A percentile compares a stretch with the other conserved stretches of the same genome.
Evolutionary conservation across 2,329 filamentous ascomycete species (phyloP).

Genomic region (Cryphonectria naterciae): DNA sequence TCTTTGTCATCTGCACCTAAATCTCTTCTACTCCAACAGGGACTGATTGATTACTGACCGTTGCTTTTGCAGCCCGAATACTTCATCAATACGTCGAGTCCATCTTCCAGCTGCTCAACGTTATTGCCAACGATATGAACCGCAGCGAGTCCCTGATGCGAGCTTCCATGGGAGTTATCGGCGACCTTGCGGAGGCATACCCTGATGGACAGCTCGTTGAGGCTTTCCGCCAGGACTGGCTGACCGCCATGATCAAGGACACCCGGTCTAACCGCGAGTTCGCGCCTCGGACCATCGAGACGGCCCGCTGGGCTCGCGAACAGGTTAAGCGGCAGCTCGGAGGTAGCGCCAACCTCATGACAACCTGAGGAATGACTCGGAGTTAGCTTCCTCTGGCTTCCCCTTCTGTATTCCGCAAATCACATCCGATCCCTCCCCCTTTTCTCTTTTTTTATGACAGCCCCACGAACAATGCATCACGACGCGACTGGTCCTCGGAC

Average conservation of each 20-base stretch:
- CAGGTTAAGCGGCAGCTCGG: constrained; percentile 91
- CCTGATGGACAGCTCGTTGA: constrained; percentile 84
- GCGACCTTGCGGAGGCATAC: constrained; percentile 92
- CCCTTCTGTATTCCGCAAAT: constrained; percentile 22
- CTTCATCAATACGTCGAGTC: constrained; percentile 79
- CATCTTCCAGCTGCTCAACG: constrained; percentile 85
- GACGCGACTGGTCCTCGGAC: constrained; percentile 20
- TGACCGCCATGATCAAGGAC: constrained; percentile 88
- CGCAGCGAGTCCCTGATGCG: constrained; percentile 90
- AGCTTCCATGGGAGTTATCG: constrained; percentile 96
- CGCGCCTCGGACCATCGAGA: constrained; percentile 82
- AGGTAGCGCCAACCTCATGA: constrained; percentile 56
- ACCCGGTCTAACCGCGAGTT: constrained; percentile 89
- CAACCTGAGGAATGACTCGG: constrained; percentile 43
- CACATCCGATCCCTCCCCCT: constrained; percentile 15
- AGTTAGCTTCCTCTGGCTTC: constrained; percentile 17
- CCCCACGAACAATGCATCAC: constrained; percentile 21
- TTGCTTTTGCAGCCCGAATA: constrained; percentile 58
- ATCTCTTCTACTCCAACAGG: neutral
- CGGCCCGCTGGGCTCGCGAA: constrained; percentile 95
- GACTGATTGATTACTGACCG: constrained; percentile 37
- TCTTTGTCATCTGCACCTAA: constrained; percentile 27
- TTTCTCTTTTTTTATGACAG: constrained; percentile 10
- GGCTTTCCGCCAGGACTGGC: constrained; percentile 89
- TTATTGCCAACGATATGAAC: constrained; percentile 80